A percentile compares a stretch with the other conserved stretches of the same genome.
Conservation (phyloP, 1,284 basidiomycete species). For the Apiotrichum domesticum region DNA sequence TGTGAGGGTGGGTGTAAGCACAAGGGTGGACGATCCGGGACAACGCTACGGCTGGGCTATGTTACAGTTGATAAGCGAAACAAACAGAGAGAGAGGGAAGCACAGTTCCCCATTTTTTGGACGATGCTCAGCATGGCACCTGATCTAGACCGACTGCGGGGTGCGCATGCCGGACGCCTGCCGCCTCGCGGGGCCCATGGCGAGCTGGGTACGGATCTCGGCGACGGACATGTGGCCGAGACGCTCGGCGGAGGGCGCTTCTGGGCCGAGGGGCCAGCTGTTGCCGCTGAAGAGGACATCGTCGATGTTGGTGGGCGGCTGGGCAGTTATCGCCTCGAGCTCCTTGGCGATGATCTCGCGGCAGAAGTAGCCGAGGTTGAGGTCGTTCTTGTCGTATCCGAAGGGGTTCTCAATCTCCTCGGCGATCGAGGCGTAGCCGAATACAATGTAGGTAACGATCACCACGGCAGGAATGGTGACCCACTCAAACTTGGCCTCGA, state of each 20-base stretch:
- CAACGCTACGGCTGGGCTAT: no score
- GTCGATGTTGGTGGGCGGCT: conserved; percentile 28
- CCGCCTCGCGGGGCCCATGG: background rate
- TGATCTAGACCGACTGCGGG: background rate
- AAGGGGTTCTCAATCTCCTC: conserved; percentile 45
- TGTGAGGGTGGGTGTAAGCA: no score
- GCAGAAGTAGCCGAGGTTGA: conserved; percentile 42
- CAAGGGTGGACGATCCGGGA: no score
- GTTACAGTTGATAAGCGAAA: no score
- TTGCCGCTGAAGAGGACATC: conserved; percentile 31
- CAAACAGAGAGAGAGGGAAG: no score
- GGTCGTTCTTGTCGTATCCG: conserved; percentile 42
- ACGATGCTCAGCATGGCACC: no score
- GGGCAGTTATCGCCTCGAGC: conserved; percentile 39
- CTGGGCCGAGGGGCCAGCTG: conserved; percentile 23
- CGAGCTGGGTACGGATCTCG: conserved; percentile 8
- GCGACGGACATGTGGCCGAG: background rate
- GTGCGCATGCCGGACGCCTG: background rate
- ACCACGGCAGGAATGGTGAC: conserved; percentile 57
- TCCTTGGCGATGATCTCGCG: conserved; percentile 43
- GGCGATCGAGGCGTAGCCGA: conserved; percentile 42
- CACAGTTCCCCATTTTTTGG: no score
- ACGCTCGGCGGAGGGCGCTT: conserved; percentile 5
- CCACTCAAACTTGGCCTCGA: conserved; percentile 54
- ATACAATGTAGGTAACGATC: conserved; percentile 42